Evolutionary conservation across 495 filamentous ascomycete species (phyloP), one percentile per base, ranked within the genome.

Genomic region (Penicillium samsonianum): DNA sequence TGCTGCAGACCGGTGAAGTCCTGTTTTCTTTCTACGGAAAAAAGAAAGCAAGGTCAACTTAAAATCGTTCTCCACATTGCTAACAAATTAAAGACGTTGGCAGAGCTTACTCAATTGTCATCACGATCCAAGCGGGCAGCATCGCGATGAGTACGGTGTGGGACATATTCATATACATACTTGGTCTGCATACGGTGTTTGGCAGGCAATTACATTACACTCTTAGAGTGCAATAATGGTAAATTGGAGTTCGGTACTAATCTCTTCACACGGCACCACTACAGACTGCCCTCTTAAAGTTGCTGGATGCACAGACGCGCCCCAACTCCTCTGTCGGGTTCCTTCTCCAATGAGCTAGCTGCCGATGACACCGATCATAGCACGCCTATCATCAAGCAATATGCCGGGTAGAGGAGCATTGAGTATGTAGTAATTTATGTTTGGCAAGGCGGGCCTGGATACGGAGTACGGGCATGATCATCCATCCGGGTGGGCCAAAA

Each of bases 51-150:
- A 70, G 19, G 68, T 70, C 14, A 75, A 80, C 55, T 65, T 66
- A 2, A 69, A 62, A 42, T 76, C 74, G 12, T 81, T 77, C 59
- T 25, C 55, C 1, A 54, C 50, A 4, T 61, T 81, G 7, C 71
- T 78, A 67, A 40, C 75, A 79, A 42, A 22, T 78, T 14, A 33
- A 33, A 33, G 30, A 2, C 11, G 30, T 33, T 33, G 30, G 10
- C 4, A 2, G 0, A 33, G 4, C 3, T 12, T 10, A 78, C 50
- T 70, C 62, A 4, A 80, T 77, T 3, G 74, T 80, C 7, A 53
- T 80, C n/a, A 79, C 79, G 78, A 71, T 77, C n/a, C 78, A 80
- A 64, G 76, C 16, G 79, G 80, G 64, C 79, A 81, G 59, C 66
- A 73, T 5, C 65, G 73, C 12, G 79, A 81, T 57, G 78, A 79